Evolutionary conservation across 768 basidiomycete genomes (phyloP), one percentile per base, ranked within the genome.

Genomic region (Coprinopsis marcescibilis): DNA sequence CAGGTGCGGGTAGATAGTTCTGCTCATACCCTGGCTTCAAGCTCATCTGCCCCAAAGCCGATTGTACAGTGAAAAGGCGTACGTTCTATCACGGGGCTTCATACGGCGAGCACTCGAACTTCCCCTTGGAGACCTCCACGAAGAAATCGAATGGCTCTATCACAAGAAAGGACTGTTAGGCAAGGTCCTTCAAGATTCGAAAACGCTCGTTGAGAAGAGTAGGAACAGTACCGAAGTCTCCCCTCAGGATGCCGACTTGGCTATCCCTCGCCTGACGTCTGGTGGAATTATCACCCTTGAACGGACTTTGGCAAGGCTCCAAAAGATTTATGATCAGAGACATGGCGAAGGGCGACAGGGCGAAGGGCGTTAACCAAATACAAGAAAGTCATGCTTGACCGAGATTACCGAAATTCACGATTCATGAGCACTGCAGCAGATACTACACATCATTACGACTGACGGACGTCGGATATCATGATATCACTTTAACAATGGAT

Each of bases 11-110:
- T 23, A 25, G n/a, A n/a, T n/a, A n/a, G n/a, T n/a, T n/a, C n/a
- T n/a, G 20, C 30, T 19, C 26, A 20, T 15, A 36, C 7, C 14
- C n/a, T 25, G 26, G 3, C 46, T 30, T 41, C 44, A 24, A 52
- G 43, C 36, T 40, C 20, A 47, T 45, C 3, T 51, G 24, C 29
- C 26, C 39, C 40, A 46, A 56, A 93, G 91, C 57, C 89, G 92
- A 35, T 64, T 95, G 11, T 95, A 96, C 68, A 93, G 76, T 61
- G 93, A 96, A 66, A 93, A 93, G 62, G 91, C 90, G 3, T 94
- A 87, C 55, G 89, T 94, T 30, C 73, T 95, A 32, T 91, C 92
- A 10, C 77, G 92, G 24, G 88, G 84, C 6, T 96, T 95, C 60
- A 81, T 94, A 40, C 83, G 85, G n/a, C 83, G 88, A 14, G 92